Percentiles rank a stretch among this genome's conserved stretches.
These are phyloP conservation scores for Leccinum solheimii DNA, from an alignment of 1,284 basidiomycete genomes.

Conservation along the genomic window DNA sequence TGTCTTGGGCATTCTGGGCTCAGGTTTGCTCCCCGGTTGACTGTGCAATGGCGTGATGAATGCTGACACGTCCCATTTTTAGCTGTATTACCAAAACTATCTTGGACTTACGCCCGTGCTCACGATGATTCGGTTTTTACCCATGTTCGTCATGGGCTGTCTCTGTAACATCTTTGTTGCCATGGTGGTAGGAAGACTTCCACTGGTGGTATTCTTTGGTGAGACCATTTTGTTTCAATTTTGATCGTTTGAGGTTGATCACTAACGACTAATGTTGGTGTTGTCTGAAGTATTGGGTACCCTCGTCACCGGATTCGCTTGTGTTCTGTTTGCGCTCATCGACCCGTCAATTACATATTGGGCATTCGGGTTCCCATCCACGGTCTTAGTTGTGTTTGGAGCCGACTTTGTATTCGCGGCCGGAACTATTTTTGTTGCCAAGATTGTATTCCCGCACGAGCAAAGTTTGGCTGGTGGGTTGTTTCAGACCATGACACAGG, in stretches of 20 bases:
- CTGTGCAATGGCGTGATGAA: neutral
- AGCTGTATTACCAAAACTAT: slow-evolving; percentile 74
- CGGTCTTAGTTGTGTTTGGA: slow-evolving; percentile 71
- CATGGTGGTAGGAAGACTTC: slow-evolving; percentile 56
- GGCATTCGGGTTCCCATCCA: slow-evolving; percentile 80
- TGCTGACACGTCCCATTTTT: slow-evolving; percentile 9
- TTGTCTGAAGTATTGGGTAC: slow-evolving; percentile 50
- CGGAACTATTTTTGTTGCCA: slow-evolving; percentile 76
- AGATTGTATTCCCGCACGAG: slow-evolving; percentile 69
- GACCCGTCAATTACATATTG: slow-evolving; percentile 67
- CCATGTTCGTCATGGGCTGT: slow-evolving; percentile 72
- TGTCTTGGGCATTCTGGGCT: slow-evolving; percentile 49
- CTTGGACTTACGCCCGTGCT: slow-evolving; percentile 53
- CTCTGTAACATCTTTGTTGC: slow-evolving; percentile 72
- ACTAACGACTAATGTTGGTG: neutral
- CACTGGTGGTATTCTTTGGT: slow-evolving; percentile 59
- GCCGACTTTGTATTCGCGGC: slow-evolving; percentile 79
- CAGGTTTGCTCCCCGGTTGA: slow-evolving; percentile 37
- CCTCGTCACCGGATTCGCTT: slow-evolving; percentile 59
- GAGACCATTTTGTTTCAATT: slow-evolving; percentile 17
- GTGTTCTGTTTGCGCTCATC: slow-evolving; percentile 74
- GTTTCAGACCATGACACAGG: slow-evolving; percentile 77
- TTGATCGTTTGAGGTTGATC: neutral
- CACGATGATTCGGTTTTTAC: slow-evolving; percentile 77
- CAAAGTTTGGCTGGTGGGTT: slow-evolving; percentile 78